Evolutionary conservation across 106 monocot species (phyloP).

Genomic region (Acorus gramineus): DNA sequence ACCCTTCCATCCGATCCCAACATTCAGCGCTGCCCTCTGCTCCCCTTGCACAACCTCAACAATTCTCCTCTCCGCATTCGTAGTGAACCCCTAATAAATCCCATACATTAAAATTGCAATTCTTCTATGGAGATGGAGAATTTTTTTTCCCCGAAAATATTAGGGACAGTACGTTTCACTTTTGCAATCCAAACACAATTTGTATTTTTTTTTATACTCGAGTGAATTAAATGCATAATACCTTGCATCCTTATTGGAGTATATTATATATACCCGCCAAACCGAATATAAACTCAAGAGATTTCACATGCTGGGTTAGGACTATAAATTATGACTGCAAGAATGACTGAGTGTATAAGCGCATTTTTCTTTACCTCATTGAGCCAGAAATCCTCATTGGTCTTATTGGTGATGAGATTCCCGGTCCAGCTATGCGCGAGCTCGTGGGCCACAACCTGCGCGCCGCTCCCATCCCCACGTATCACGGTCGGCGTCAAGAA

Average conservation of each 20-base stretch:
- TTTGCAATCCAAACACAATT: too few species aligned
- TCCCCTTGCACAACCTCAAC: constrained; percentile 93
- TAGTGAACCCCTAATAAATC: constrained; percentile 70
- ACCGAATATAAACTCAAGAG: not conserved
- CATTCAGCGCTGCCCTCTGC: constrained; percentile 68
- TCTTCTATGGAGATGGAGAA: too few species aligned
- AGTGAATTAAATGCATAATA: too few species aligned
- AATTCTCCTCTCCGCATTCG: constrained; percentile 92
- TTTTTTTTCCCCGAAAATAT: too few species aligned
- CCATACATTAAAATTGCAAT: not conserved
- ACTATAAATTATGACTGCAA: not conserved
- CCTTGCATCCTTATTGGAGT: too few species aligned
- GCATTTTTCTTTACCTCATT: constrained; percentile 54
- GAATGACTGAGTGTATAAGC: not conserved
- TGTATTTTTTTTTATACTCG: too few species aligned
- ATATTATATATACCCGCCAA: too few species aligned
- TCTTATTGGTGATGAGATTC: constrained; percentile 94
- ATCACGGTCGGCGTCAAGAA: constrained; percentile 91
- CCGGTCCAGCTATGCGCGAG: constrained; percentile 99
- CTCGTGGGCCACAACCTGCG: constrained; percentile 93
- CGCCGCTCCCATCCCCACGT: constrained; percentile 77
- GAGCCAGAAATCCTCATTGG: constrained; percentile 95
- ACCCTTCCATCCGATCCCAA: constrained; percentile 92
- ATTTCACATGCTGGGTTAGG: too few species aligned
- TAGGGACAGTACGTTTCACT: too few species aligned